phyloP scores from a whole-genome alignment of 2,329 filamentous ascomycete genomes.

The Pyrenophora graminea region DNA sequence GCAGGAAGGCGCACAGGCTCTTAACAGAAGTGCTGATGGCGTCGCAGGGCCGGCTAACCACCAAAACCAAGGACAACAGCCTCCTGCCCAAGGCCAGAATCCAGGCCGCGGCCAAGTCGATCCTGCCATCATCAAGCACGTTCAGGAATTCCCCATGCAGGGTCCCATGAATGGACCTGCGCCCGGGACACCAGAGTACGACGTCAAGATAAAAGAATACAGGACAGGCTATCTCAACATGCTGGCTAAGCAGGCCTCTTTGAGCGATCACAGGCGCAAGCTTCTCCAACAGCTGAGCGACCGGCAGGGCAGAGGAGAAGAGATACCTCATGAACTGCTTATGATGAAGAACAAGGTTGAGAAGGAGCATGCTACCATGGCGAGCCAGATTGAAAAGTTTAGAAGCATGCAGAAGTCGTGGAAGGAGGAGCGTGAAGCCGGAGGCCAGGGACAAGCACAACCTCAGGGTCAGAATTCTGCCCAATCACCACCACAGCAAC shows the following conservation, averaged over 20 bases:
- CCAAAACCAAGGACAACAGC: conserved; percentile 18
- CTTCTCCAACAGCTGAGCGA: conserved; percentile 37
- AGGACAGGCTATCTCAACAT: conserved; percentile 43
- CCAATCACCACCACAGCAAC: conserved; percentile 27
- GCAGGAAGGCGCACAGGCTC: conserved; percentile 23
- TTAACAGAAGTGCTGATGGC: conserved; percentile 6
- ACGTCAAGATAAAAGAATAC: conserved; percentile 43
- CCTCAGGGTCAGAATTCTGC: conserved; percentile 14
- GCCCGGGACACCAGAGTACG: conserved; percentile 42
- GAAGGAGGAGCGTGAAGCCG: conserved; percentile 40
- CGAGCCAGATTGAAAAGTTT: conserved; percentile 43
- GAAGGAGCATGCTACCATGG: conserved; percentile 35
- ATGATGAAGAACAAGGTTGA: conserved; percentile 34
- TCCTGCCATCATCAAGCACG: conserved; percentile 44
- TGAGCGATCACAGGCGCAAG: conserved; percentile 31
- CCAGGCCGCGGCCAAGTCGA: conserved; percentile 24
- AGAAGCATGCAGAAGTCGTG: conserved; percentile 40
- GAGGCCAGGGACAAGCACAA: conserved; percentile 38
- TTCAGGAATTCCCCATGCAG: conserved; percentile 41
- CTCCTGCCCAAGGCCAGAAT: conserved; percentile 14
- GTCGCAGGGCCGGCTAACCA: conserved; percentile 8
- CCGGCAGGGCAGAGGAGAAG: conserved; percentile 38
- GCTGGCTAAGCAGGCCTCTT: conserved; percentile 38
- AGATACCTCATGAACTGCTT: conserved; percentile 38
- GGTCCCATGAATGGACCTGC: conserved; percentile 35